Percentiles rank a stretch among this genome's conserved stretches.
Conservation (phyloP, 2,329 filamentous ascomycete genomes). For the Bipolaris sorokiniana region DNA sequence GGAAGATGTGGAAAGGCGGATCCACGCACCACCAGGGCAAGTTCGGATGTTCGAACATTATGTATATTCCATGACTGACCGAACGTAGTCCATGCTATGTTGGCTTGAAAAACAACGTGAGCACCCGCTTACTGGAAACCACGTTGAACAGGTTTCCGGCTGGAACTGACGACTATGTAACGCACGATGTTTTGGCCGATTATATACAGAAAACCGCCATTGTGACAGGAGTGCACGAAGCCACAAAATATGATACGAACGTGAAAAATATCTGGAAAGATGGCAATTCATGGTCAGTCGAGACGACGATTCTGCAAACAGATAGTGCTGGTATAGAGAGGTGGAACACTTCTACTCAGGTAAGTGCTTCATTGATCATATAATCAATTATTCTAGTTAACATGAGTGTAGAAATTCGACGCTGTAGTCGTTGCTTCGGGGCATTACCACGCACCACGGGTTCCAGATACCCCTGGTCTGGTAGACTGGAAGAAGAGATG, state of each 20-base stretch:
- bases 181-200: constrained; percentile 61
- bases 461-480: constrained; percentile 59
- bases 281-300: constrained; percentile 58
- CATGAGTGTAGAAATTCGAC: constrained; percentile 51
- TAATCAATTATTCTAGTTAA: neutral
- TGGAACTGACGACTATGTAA: constrained; percentile 65
- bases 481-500: constrained; percentile 54
- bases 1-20: constrained; percentile 27
- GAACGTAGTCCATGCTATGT: constrained; percentile 57
- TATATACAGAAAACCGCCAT: constrained; percentile 67
- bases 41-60: neutral
- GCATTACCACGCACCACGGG: constrained; percentile 59
- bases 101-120: constrained; percentile 61
- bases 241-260: constrained; percentile 64
- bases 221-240: constrained; percentile 57
- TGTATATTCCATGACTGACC: constrained; percentile 11
- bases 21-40: constrained; percentile 60
- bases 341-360: constrained; percentile 4
- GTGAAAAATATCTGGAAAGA: constrained; percentile 61
- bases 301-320: constrained; percentile 53
- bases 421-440: constrained; percentile 61
- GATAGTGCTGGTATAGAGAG: constrained; percentile 18
- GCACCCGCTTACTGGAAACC: constrained; percentile 58
- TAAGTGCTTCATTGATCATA: neutral
- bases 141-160: constrained; percentile 62